Evolutionary conservation across 768 basidiomycete species (phyloP), one percentile per base, ranked within the genome.

Genomic region (Coprinopsis marcescibilis): DNA sequence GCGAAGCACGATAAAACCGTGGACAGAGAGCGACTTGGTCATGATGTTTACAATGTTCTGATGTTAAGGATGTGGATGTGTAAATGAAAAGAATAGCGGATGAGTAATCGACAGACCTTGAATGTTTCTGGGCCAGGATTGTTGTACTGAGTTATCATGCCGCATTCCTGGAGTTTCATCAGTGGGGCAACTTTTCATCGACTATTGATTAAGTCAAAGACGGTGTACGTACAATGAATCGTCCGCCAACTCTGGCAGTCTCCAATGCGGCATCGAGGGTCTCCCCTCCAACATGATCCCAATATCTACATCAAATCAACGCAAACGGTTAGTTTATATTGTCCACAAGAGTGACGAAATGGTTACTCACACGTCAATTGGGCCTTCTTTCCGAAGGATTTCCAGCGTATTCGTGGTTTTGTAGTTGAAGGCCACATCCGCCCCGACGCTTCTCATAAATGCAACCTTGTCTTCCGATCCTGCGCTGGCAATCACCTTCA

Each of bases 351-450:
- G n/a, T n/a, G n/a, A n/a, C 11, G 17, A 6, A 36, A 17, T 15
- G 11, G 45, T 6, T 23, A 50, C 56, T 35, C 61, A 78, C 65
- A 81, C 61, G 54, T 81, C 67, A 35, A 83, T 69, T 0, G 74
- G 77, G 2, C 80, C 78, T 46, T 81, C 65, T 51, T 68, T 65
- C 48, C 56, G 48, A 20, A 86, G 64, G 6, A 77, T 59, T 7
- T 76, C 71, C 2, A 54, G 55, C 0, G 74, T 72, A 40, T 65
- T 62, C 1, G 63, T 58, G 0, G 66, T 78, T 66, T 84, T 81
- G 62, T 81, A 83, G 63, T 83, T 81, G 66, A 82, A 81, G 0
- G 66, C 71, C n/a, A 78, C 66, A 48, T 84, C 80, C 0, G 72
- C 73, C 1, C 80, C 81, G 3, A 81, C 51, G 6, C 67, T 66